Base-by-base conservation (phyloP, 176 grass and related monocot species). In the Ensete ventricosum region DNA sequence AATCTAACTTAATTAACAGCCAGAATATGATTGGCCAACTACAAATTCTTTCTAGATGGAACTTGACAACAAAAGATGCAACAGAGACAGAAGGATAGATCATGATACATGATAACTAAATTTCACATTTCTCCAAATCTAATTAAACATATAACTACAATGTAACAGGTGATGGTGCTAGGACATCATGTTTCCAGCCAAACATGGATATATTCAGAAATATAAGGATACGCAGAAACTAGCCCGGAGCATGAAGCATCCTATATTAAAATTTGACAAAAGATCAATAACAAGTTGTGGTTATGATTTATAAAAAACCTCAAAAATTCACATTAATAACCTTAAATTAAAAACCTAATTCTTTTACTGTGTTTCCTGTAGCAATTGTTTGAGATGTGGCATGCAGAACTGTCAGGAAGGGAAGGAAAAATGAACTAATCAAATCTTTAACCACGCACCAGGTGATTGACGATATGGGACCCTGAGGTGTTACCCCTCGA, bases 401-500 rank as follows among this genome's bases (percentile, higher is more conserved):
- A 67, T 67, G 48, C 6, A 19, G 24, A 50, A n/a, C 9, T 70
- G 5, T 19, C 1, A 34, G 21, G 9, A 24, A 57, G 69, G 9
- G 8, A 55, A 69, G 2, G 21, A 4, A 22, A 54, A 20, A 55
- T 21, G n/a, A 67, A 62, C 2, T 52, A 80, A 22, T 50, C 11
- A 71, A 55, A 54, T 64, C 11, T 53, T 9, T 65, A 22, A 14
- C 72, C 22, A 34, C 66, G 27, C 78, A 99, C 96, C 81, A 99
- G 88, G 67, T 99, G 96, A 81, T 91, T 99, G 55, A 99, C 96
- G 69, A 99, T 99, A 71, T 99, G 96, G 23, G 96, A 99, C 72
- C 91, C 96, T 4, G 96, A 99, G 29, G 96, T 99, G 73, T 99
- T 99, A 65, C 88, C 96, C 23, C 96, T 81, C 20, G 96, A 99